Percentiles rank a stretch among this genome's conserved stretches.
Conservation (phyloP, 1,139 yeast species). For the Saccharomyces hybrid region DNA sequence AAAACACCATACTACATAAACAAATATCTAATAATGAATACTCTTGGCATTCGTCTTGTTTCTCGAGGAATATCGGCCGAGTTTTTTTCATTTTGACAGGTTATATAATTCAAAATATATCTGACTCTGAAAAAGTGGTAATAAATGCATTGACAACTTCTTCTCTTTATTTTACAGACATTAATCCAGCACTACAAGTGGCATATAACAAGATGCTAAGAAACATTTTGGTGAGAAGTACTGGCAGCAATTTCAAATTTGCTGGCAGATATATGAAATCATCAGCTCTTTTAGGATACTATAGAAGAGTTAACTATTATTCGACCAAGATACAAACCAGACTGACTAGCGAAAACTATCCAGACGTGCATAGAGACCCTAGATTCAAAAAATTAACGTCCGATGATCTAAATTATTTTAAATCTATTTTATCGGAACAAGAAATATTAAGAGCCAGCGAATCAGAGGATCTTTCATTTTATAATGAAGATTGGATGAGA, state of each 20-base stretch:
- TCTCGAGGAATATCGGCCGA: not conserved
- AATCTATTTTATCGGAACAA: slow-evolving; percentile 44
- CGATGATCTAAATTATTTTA: slow-evolving; percentile 57
- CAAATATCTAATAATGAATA: not conserved
- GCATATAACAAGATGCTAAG: not conserved
- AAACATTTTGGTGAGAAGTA: not conserved
- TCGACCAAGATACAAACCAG: slow-evolving; percentile 3
- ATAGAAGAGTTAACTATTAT: no score
- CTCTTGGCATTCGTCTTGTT: not conserved
- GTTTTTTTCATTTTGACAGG: not conserved
- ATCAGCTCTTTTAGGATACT: not conserved
- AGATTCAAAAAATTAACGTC: slow-evolving; percentile 41
- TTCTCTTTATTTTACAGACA: not conserved
- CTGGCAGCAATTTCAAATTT: not conserved
- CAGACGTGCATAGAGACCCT: slow-evolving; percentile 43
- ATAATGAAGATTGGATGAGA: slow-evolving; percentile 94
- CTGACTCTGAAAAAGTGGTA: not conserved
- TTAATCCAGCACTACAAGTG: not conserved
- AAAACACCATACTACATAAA: not conserved
- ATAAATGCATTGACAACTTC: not conserved
- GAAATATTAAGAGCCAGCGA: slow-evolving; percentile 45
- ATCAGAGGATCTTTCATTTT: slow-evolving; percentile 42
- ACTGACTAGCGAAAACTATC: slow-evolving; percentile 57
- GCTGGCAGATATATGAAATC: not conserved
- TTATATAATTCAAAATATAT: not conserved